Base-by-base conservation (phyloP, 2,329 filamentous ascomycete genomes). In the Ilyonectria robusta region DNA sequence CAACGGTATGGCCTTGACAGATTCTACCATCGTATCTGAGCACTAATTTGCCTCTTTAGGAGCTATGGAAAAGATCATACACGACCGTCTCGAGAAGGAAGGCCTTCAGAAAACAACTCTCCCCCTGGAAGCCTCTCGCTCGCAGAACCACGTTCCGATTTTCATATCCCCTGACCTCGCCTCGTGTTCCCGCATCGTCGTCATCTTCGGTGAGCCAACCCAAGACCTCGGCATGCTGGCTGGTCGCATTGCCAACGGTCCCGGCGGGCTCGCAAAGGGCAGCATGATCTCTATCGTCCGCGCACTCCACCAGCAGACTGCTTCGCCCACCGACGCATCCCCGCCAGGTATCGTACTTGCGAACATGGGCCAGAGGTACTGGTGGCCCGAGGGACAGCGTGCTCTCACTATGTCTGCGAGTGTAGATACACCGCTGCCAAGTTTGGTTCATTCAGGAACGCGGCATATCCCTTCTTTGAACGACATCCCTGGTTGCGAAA, bases 221-320 rank as follows among this genome's bases (percentile, higher is more conserved):
- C 91, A 95, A 75, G 91, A 95, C 59, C 85, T 97, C 0, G 94
- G 93, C 0, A 81, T 95, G 37, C 86, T 95, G 70, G 90, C 94
- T 0, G 91, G 93, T 72, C 89, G 94, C 21, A 84, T 91, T 11
- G 80, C 91, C 44, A 87, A 89, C 64, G 87, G 89, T 0, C 81
- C 83, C 2, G 89, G 92, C 2, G 91, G 93, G 21, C 84, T 97
- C 71, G 84, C 90, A 70, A 84, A 86, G 50, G 94, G 94, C n/a
- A 93, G 90, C 35, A 85, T 91, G 46, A 81, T 95, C 33, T 86
- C 89, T 11, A 83, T 95, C 63, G 86, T 92, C 26, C 78, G 83
- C 40, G 81, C 78, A 13, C 79, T 91, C 5, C 76, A 76, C 47
- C 59, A 73, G 17, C 80, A 84, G 62, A 68, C 53, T 26, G 79